Base-by-base conservation (phyloP, 306 rosid species). In the Cicer pinnatifidum region DNA sequence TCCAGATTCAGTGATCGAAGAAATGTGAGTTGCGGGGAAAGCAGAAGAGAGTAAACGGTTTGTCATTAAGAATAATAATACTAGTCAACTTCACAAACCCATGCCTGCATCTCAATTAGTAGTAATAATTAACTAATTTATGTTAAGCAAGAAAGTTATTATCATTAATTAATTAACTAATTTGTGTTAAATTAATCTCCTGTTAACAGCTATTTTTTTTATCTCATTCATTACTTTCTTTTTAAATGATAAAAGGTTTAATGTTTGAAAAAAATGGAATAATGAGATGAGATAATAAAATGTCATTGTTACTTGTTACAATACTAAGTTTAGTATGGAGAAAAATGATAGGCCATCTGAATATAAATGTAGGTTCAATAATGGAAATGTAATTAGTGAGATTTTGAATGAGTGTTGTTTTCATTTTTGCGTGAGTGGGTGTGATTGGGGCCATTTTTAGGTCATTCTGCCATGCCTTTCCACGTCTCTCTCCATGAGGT, bases 1-100 rank as follows among this genome's bases (percentile, higher is more conserved):
- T 84, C 83, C 70, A 78, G 82, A 75, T 78, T 75, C 88, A 67
- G 84, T 16, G 84, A 81, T 75, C 20, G 16, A 67, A 12, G 74
- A 67, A 72, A 68, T 37, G 79, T 73, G 75, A 79, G 82, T 74
- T 71, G 76, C 79, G 77, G 76, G 46, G 67, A 63, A 81, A 73
- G 79, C 41, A 70, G 65, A 16, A 69, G 67, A 4, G 54, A 69
- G 85, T 84, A 81, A 81, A 84, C 83, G 78, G 69, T 45, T 57
- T 74, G 68, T 77, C 85, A 11, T 52, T 19, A 67, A 23, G 33
- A 17, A 41, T 11, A 48, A 59, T 67, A 68, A 0, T 60, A 73
- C 41, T 35, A 39, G 83, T 84, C 88, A 84, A 81, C 62, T 75
- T 71, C 53, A 46, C n/a, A 52, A 20, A 37, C 19, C 28, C n/a